Conservation (phyloP, 2,329 filamentous ascomycete genomes). For the Escovopsis sp. region DNA sequence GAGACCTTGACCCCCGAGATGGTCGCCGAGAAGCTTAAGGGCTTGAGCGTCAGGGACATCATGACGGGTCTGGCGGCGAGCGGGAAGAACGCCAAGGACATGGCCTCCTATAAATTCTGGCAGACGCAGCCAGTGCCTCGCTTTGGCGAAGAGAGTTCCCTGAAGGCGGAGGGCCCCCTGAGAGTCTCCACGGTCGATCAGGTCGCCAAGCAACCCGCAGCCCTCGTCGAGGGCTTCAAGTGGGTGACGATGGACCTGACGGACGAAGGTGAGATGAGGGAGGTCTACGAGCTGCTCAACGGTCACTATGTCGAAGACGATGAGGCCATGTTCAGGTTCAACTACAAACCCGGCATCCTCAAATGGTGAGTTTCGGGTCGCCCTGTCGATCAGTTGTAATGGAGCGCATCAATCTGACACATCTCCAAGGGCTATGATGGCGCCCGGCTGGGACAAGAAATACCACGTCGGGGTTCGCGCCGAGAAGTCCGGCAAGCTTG, state of each 20-base stretch:
- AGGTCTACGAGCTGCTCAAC: conserved; percentile 82
- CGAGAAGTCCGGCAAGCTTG: conserved; percentile 67
- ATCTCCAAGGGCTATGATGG: conserved; percentile 66
- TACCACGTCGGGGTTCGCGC: conserved; percentile 94
- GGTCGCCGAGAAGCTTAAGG: conserved; percentile 40
- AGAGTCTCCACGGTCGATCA: conserved; percentile 64
- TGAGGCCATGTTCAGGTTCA: conserved; percentile 94
- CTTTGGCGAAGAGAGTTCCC: conserved; percentile 47
- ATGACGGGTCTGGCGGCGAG: conserved; percentile 61
- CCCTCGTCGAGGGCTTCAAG: conserved; percentile 72
- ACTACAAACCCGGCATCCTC: conserved; percentile 79
- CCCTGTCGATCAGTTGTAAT: too few relatives aligned
- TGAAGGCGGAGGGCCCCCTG: conserved; percentile 67
- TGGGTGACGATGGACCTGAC: conserved; percentile 86
- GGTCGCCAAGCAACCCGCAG: conserved; percentile 61
- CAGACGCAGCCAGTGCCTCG: conserved; percentile 87
- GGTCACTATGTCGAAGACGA: conserved; percentile 96
- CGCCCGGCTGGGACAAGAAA: conserved; percentile 82
- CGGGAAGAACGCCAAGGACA: conserved; percentile 86
- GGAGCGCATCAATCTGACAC: background rate
- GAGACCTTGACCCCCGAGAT: conserved; percentile 24
- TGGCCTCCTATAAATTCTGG: conserved; percentile 98
- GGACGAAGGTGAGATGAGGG: conserved; percentile 63
- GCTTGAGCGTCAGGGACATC: conserved; percentile 54
- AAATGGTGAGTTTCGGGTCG: conserved; percentile 50